Base-by-base conservation (phyloP, 352 stramenopile genomes). In the Pythium rishiriense region DNA sequence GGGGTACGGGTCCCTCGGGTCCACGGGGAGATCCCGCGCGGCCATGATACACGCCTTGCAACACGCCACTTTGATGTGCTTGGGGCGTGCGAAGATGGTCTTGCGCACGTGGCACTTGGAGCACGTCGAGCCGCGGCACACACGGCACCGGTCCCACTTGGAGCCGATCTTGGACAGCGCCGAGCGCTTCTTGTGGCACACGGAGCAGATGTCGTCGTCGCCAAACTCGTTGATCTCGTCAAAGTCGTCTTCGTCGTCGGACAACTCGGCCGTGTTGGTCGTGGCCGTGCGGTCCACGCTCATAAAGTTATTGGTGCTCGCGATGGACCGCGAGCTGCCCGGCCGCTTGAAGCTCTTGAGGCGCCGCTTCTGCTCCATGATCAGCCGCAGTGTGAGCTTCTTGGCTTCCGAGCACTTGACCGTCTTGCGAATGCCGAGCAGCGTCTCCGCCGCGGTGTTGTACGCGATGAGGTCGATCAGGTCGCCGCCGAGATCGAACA, bases 41-140 rank as follows among this genome's bases (percentile, higher is more conserved):
- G 74, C 66, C 12, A 85, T 59, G 11, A 85, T 58, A 61, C 78
- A 89, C 10, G 55, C 66, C 57, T 81, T 89, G 47, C 80, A 89
- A 61, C 78, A 87, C 22, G 69, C 47, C 12, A 87, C 71, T 6
- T 60, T 22, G 19, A 86, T 65, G 9, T 79, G 60, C 35, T 70
- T 62, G 15, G 72, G 74, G 8, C 56, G 54, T 21, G 74, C 66
- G 24, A 89, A 66, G 7, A 87, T 54, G 4, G 52, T 62, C 11
- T 72, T 75, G 37, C 83, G 86, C 15, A 83, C 57, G 37, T 79
- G 69, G 61, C 76, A 89, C 62, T 83, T 83, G 48, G 61, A 72
- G 66, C 80, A 89, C 21, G 78, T 71, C 0, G 62, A 46, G 22
- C 61, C 57, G 0, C 58, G 54, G 62, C 78, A 89, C 11, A 89